Evolutionary conservation across 768 basidiomycete genomes (phyloP), one percentile per base, ranked within the genome.

Genomic region (Russula sp.): DNA sequence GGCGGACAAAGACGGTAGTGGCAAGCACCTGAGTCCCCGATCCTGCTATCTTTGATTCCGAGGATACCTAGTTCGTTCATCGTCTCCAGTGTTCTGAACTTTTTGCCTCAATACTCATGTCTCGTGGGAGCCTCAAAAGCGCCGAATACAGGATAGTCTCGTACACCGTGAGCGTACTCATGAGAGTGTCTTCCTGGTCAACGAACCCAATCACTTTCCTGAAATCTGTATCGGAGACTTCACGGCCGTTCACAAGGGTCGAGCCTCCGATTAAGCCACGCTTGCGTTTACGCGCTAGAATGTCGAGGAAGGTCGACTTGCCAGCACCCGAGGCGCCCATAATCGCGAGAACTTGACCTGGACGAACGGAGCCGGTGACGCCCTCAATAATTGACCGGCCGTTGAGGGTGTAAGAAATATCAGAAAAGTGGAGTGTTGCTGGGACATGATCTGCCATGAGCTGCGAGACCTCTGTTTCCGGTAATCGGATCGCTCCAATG

Each of bases 291-390:
- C 92, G 81, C 11, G 96, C 97, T 22, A 99, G 85, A 66, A 98
- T 95, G 73, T 99, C 97, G 52, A 99, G 86, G 70, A 98, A 83
- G 0, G 97, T 98, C 2, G 94, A 95, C 75, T 98, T 98, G 51
- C 96, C 96, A 0, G 95, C 94, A 22, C 95, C 96, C 0, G 94
- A 96, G 0, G 94, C 93, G 64, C 96, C 96, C 90, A 98, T 94
- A 70, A 98, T 91, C 1, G 94, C 96, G 79, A 95, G 87, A 57
- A 98, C 79, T 73, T 94, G 90, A 8, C 96, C 96, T 0, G 94
- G 89, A 69, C 89, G 85, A 50, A 93, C 90, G 11, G 83, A 81
- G 4, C 96, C 96, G 0, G 88, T 87, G 59, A 98, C 88, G 55
- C 79, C 79, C 68, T 88, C 85, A n/a, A 98, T 81, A 56, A 98